Conservation (phyloP, 352 stramenopile species). For the Phytopythium cucurbitacearum region DNA sequence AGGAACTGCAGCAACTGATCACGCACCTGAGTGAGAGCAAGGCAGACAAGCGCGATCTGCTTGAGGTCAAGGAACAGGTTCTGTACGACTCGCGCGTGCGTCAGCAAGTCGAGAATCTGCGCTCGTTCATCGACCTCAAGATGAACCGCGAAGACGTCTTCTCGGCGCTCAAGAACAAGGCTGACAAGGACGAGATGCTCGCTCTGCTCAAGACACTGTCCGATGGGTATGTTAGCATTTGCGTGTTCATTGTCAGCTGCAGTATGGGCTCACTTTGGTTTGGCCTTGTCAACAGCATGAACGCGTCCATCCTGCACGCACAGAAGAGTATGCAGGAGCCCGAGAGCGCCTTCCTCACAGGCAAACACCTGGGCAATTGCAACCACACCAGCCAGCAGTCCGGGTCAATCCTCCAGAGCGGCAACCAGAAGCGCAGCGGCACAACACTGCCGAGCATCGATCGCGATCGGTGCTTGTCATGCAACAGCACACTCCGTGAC, state of each 20-base stretch:
- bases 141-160: slow-evolving; percentile 88
- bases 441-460: slow-evolving; percentile 67
- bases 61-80: slow-evolving; percentile 85
- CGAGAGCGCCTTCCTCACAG: slow-evolving; percentile 69
- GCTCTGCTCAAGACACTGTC: slow-evolving; percentile 72
- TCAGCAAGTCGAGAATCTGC: slow-evolving; percentile 82
- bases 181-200: slow-evolving; percentile 84
- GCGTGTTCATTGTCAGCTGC: neutral
- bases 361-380: slow-evolving; percentile 40
- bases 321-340: slow-evolving; percentile 58
- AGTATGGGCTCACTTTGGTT: neutral
- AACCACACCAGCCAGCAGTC: neutral
- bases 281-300: slow-evolving; percentile 40
- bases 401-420: neutral
- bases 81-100: slow-evolving; percentile 84
- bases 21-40: slow-evolving; percentile 79
- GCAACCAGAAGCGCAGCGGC: slow-evolving; percentile 37
- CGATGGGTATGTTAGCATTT: slow-evolving; percentile 20
- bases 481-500: slow-evolving; percentile 64
- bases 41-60: slow-evolving; percentile 79
- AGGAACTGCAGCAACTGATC: slow-evolving; percentile 80
- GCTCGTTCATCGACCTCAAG: slow-evolving; percentile 86
- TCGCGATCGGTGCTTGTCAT: slow-evolving; percentile 73
- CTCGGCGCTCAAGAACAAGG: slow-evolving; percentile 78
- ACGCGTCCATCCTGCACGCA: slow-evolving; percentile 68